phyloP scores from a whole-genome alignment of 192 early-diverging fungal species.

The Podila clonocystis region DNA sequence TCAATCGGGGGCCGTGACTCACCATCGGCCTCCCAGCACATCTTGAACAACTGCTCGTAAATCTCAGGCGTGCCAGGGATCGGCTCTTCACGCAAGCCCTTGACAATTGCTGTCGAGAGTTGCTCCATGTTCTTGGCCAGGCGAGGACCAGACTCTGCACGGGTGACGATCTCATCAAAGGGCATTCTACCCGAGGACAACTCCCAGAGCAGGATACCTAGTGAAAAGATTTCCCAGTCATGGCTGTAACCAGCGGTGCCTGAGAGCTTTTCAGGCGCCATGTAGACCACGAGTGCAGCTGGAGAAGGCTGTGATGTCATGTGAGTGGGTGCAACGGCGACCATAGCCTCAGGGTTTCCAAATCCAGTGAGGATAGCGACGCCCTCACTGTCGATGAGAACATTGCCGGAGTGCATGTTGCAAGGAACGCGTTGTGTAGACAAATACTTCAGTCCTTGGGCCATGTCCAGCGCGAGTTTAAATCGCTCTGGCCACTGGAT shows the following conservation, averaged over 20 bases:
- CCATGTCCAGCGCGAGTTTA: slow-evolving; percentile 40
- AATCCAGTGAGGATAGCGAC: slow-evolving; percentile 39
- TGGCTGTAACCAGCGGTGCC: slow-evolving; percentile 7
- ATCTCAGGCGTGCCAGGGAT: slow-evolving; percentile 43
- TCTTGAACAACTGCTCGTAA: slow-evolving; percentile 49
- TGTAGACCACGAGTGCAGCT: slow-evolving; percentile 32
- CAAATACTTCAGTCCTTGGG: slow-evolving; percentile 34
- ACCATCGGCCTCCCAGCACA: slow-evolving; percentile 44
- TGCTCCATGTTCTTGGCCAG: slow-evolving; percentile 50
- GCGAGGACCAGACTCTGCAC: slow-evolving; percentile 42
- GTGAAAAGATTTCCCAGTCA: slow-evolving; percentile 38
- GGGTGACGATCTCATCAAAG: slow-evolving; percentile 43
- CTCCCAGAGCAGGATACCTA: slow-evolving; percentile 47
- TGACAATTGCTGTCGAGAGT: slow-evolving; percentile 23
- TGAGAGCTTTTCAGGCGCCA: slow-evolving; percentile 34
- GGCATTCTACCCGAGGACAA: slow-evolving; percentile 37
- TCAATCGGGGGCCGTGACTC: slow-evolving; percentile 34
- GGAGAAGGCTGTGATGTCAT: slow-evolving; percentile 34
- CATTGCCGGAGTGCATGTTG: slow-evolving; percentile 32
- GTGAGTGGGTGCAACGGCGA: slow-evolving; percentile 33
- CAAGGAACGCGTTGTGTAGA: slow-evolving; percentile 23
- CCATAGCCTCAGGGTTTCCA: slow-evolving; percentile 14
- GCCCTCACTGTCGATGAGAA: slow-evolving; percentile 40
- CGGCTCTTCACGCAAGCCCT: slow-evolving; percentile 39
- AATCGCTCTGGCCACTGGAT: slow-evolving; percentile 48